Conservation (phyloP, 2,329 filamentous ascomycete genomes). For the Dactylonectria estremocensis region DNA sequence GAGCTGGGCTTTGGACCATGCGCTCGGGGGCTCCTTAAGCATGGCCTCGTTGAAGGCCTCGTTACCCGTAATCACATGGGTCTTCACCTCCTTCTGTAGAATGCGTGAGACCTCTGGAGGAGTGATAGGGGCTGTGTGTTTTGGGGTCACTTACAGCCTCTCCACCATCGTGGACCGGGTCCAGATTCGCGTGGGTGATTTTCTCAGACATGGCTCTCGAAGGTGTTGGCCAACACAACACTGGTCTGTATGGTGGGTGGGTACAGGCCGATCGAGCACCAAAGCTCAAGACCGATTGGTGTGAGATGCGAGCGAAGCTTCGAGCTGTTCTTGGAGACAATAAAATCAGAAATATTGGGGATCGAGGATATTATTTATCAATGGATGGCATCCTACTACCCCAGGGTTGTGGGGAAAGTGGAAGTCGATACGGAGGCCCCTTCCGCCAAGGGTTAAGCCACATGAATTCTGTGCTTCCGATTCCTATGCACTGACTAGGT, state of each 20-base stretch:
- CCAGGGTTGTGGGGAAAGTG: not conserved
- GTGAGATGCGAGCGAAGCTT: not conserved
- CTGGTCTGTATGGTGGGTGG: not conserved
- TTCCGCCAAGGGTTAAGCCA: conserved; percentile 15
- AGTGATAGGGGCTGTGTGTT: not conserved
- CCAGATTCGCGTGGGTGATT: conserved; percentile 5
- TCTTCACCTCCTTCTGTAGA: conserved; percentile 36
- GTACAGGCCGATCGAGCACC: not conserved
- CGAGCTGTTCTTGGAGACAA: conserved; percentile 1
- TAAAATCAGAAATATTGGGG: not conserved
- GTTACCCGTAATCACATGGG: conserved; percentile 65
- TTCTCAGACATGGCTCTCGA: conserved; percentile 28
- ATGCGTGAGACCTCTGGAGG: not conserved
- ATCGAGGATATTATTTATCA: conserved; percentile 7
- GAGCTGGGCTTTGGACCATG: conserved; percentile 57
- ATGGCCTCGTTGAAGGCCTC: conserved; percentile 70
- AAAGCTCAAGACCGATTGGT: not conserved
- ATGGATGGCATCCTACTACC: not conserved
- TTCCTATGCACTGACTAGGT: not conserved
- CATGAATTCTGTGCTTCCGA: not conserved
- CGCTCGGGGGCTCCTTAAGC: conserved; percentile 65
- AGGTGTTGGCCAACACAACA: not conserved
- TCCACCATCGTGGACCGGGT: conserved; percentile 18
- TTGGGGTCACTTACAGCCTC: conserved; percentile 9
- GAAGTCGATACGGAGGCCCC: conserved; percentile 10